Evolutionary conservation across 75 land plant genomes (phyloP).

Genomic region (Gnetum montanum): DNA sequence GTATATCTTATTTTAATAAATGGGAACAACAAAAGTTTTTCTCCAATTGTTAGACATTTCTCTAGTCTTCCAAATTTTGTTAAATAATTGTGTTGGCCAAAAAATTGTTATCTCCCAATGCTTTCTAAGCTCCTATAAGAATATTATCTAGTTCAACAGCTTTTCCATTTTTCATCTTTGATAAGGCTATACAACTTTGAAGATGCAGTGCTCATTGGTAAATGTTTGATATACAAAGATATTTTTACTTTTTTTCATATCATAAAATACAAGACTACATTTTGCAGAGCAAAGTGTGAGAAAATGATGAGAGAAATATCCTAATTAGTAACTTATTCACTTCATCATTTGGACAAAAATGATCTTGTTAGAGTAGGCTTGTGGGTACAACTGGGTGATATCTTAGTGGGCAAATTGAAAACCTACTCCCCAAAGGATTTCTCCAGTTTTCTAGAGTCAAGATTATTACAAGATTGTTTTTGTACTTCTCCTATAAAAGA

Average conservation of each 20-base stretch:
- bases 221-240: conserved; percentile 13
- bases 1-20: no score
- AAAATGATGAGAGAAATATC: conserved; percentile 9
- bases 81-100: no score
- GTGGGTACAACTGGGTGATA: neutral
- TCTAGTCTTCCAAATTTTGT: no score
- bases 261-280: conserved; percentile 4
- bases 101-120: no score
- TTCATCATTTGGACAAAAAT: neutral
- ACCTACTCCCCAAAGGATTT: neutral
- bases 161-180: no score
- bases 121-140: no score
- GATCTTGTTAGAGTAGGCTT: neutral
- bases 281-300: neutral
- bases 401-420: conserved; percentile 5
- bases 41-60: no score
- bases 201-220: conserved; percentile 11
- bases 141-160: no score
- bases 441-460: neutral
- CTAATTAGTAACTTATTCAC: conserved; percentile 6
- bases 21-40: no score
- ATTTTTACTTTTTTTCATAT: conserved; percentile 11
- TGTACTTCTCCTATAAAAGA: conserved; percentile 4
- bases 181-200: conserved; percentile 25
- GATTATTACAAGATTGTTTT: conserved; percentile 9